Conservation (phyloP, 2,329 filamentous ascomycete genomes). For the Tetracladium maxilliforme region DNA sequence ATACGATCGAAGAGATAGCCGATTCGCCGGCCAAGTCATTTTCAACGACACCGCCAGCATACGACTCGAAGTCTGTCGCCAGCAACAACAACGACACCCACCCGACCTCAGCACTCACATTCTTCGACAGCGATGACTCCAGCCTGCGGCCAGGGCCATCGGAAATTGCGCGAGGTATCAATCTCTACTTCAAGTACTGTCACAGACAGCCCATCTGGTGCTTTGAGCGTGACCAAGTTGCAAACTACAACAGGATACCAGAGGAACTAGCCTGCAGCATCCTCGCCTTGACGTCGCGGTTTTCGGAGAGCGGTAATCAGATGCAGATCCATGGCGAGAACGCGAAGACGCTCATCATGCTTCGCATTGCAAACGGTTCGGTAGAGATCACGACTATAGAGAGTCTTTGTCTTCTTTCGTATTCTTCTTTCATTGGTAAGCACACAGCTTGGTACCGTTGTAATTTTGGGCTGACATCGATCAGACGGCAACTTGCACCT, state of each 20-base stretch:
- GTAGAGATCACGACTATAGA: constrained; percentile 33
- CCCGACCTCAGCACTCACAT: background rate
- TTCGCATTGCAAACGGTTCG: constrained; percentile 32
- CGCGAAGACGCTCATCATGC: constrained; percentile 27
- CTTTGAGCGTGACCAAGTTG: constrained; percentile 25
- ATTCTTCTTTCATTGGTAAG: constrained; percentile 32
- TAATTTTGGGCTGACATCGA: constrained; percentile 3
- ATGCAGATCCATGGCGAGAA: constrained; percentile 18
- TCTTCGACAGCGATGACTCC: constrained; percentile 10
- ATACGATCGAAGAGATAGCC: constrained; percentile 14
- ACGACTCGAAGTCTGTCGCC: no score
- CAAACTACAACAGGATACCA: constrained; percentile 16
- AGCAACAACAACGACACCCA: no score
- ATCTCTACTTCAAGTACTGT: constrained; percentile 26
- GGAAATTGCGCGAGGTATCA: constrained; percentile 19
- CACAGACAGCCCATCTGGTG: constrained; percentile 29
- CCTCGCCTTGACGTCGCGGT: constrained; percentile 22
- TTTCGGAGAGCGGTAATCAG: constrained; percentile 16
- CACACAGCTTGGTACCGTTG: no score
- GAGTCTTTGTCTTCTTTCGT: constrained; percentile 32
- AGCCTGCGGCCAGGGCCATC: constrained; percentile 13
- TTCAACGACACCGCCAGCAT: constrained; percentile 17
- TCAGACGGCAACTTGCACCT: constrained; percentile 31
- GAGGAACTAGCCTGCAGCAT: constrained; percentile 26
- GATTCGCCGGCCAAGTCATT: constrained; percentile 18